phyloP scores from a whole-genome alignment of 176 grass and related monocot genomes.

The Otatea glauca region DNA sequence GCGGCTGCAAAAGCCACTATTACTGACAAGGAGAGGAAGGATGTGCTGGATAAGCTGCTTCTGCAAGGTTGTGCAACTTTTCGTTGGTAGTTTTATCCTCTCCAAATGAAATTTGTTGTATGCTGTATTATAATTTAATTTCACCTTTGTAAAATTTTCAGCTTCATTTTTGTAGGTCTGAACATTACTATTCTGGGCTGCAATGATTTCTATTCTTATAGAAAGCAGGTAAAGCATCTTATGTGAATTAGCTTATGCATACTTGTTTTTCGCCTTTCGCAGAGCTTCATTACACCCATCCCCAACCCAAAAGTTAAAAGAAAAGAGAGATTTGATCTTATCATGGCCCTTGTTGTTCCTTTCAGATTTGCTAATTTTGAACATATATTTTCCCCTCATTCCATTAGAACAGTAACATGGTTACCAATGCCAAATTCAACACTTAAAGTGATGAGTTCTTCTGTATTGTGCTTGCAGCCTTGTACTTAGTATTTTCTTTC shows the following conservation, averaged over 20 bases:
- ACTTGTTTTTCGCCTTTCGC: background rate
- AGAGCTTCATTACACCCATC: background rate
- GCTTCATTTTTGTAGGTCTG: slow-evolving; percentile 60
- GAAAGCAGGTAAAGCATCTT: slow-evolving; percentile 73
- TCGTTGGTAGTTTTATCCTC: slow-evolving; percentile 1
- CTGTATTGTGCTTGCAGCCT: background rate
- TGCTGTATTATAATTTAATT: background rate
- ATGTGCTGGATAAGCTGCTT: slow-evolving; percentile 71
- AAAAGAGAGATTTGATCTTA: slow-evolving; percentile 31
- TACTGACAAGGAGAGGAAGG: slow-evolving; percentile 59
- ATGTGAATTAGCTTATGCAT: slow-evolving; percentile 17
- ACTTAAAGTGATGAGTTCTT: background rate
- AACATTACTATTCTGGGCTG: slow-evolving; percentile 80
- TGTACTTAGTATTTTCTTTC: background rate
- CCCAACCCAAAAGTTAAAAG: background rate
- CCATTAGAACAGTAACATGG: background rate
- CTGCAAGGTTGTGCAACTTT: slow-evolving; percentile 64
- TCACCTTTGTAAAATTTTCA: slow-evolving; percentile 21
- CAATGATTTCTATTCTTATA: slow-evolving; percentile 98
- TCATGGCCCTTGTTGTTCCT: slow-evolving; percentile 32
- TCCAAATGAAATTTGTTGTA: slow-evolving; percentile 1
- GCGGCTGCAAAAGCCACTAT: slow-evolving; percentile 67
- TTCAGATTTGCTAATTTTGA: slow-evolving; percentile 16
- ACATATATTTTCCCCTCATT: slow-evolving; percentile 19
- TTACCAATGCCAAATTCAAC: background rate